Evolutionary conservation across 192 early-diverging fungal species (phyloP).

Genomic region (Backusella circina): DNA sequence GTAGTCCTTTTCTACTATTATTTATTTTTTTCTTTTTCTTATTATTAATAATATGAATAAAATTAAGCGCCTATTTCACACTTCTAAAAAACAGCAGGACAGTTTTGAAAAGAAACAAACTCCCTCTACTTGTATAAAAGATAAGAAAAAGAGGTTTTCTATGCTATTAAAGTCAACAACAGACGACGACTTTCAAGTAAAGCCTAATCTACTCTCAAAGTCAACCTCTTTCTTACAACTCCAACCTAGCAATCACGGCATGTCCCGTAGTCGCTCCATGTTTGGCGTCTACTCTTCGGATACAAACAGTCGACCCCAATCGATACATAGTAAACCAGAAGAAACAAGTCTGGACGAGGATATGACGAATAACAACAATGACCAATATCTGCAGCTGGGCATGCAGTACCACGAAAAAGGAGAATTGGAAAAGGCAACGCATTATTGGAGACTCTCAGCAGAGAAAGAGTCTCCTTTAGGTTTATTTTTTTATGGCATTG

Average conservation of each 20-base stretch:
- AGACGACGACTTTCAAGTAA: not conserved
- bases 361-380: conserved; percentile 10
- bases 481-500: conserved; percentile 71
- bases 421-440: conserved; percentile 67
- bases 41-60: not conserved
- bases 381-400: conserved; percentile 63
- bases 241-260: not conserved
- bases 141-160: conserved; percentile 9
- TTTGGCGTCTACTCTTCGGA: not conserved
- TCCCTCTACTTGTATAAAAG: not conserved
- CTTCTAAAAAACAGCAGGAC: not conserved
- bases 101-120: not conserved
- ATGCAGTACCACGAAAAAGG: conserved; percentile 67
- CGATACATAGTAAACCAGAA: not conserved
- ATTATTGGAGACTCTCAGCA: conserved; percentile 67
- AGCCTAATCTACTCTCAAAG: conserved; percentile 1
- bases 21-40: not conserved
- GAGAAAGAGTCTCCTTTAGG: conserved; percentile 60
- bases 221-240: conserved; percentile 8
- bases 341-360: not conserved
- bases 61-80: not conserved
- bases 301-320: not conserved
- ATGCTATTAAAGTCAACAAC: not conserved
- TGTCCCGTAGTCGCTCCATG: conserved; percentile 1
- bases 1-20: not conserved